Conservation (phyloP, 352 stramenopile genomes). For the Pilasporangium apinafurcum region DNA sequence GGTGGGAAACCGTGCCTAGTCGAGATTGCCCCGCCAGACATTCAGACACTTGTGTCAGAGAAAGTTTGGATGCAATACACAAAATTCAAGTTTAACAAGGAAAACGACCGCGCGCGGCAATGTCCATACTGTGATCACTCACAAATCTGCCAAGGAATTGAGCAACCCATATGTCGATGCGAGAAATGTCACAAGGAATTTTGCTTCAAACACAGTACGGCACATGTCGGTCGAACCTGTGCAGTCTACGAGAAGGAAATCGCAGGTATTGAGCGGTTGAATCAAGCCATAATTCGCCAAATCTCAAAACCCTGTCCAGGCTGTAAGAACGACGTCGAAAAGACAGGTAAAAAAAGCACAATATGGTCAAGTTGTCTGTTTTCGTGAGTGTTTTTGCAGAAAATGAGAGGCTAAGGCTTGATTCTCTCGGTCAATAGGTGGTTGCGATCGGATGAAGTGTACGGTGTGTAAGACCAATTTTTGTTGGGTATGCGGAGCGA, state of each 20-base stretch:
- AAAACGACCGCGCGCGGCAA: conserved; percentile 50
- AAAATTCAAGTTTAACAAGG: conserved; percentile 84
- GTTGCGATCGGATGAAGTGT: conserved; percentile 91
- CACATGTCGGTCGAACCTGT: conserved; percentile 63
- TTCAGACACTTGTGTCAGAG: conserved; percentile 32
- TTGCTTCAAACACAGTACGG: conserved; percentile 86
- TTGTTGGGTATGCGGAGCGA: conserved; percentile 83
- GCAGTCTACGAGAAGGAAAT: conserved; percentile 72
- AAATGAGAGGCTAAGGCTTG: too few relatives aligned
- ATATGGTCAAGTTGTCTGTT: too few relatives aligned
- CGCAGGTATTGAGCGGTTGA: conserved; percentile 80
- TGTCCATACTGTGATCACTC: conserved; percentile 54
- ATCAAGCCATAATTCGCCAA: conserved; percentile 67
- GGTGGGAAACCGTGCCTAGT: conserved; percentile 24
- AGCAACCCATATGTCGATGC: conserved; percentile 36
- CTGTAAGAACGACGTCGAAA: conserved; percentile 87
- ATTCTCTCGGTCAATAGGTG: too few relatives aligned
- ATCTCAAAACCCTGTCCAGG: conserved; percentile 83
- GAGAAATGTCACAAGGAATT: conserved; percentile 46
- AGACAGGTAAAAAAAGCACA: too few relatives aligned
- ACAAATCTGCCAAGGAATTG: conserved; percentile 35
- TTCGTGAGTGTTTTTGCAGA: too few relatives aligned
- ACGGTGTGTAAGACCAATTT: conserved; percentile 79
- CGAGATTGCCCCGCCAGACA: conserved; percentile 35
- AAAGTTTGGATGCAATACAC: conserved; percentile 65